Evolutionary conservation across 2,329 filamentous ascomycete genomes (phyloP).

Genomic region (Fusarium guadeloupense): DNA sequence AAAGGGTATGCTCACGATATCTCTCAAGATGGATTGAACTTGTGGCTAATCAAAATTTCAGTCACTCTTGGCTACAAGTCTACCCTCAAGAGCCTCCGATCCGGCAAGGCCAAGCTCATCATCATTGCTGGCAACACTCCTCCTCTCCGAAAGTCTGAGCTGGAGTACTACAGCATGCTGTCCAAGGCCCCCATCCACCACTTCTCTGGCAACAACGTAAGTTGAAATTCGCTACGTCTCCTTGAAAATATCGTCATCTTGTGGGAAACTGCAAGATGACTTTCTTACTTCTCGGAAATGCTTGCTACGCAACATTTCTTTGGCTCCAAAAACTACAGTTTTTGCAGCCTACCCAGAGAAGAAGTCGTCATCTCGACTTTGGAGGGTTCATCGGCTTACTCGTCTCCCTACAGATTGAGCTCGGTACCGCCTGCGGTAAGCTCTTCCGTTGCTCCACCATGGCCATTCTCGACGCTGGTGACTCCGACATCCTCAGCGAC

Average conservation of each 20-base stretch:
- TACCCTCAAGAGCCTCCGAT: constrained; percentile 84
- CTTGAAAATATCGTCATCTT: constrained; percentile 26
- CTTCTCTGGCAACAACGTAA: constrained; percentile 98
- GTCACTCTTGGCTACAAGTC: constrained; percentile 56
- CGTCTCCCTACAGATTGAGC: constrained; percentile 79
- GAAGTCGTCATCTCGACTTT: constrained; percentile 83
- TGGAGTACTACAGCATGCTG: constrained; percentile 94
- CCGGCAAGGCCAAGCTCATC: constrained; percentile 98
- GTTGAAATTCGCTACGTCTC: constrained; percentile 56
- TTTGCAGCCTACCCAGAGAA: constrained; percentile 80
- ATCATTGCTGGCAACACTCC: constrained; percentile 94
- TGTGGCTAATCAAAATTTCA: constrained; percentile 36
- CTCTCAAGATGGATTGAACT: neutral
- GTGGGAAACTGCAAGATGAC: constrained; percentile 33
- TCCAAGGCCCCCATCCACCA: constrained; percentile 96
- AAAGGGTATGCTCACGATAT: constrained; percentile 70
- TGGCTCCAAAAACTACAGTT: constrained; percentile 36
- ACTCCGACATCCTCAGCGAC: constrained; percentile 95
- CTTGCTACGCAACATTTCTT: constrained; percentile 33
- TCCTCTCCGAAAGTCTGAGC: constrained; percentile 96
- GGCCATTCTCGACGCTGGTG: constrained; percentile 95
- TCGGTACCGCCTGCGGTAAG: constrained; percentile 98
- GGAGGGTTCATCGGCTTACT: constrained; percentile 82
- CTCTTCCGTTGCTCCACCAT: constrained; percentile 98
- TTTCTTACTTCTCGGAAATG: constrained; percentile 39